phyloP scores from a whole-genome alignment of 768 basidiomycete genomes.

The Leccinum truebloodii region DNA sequence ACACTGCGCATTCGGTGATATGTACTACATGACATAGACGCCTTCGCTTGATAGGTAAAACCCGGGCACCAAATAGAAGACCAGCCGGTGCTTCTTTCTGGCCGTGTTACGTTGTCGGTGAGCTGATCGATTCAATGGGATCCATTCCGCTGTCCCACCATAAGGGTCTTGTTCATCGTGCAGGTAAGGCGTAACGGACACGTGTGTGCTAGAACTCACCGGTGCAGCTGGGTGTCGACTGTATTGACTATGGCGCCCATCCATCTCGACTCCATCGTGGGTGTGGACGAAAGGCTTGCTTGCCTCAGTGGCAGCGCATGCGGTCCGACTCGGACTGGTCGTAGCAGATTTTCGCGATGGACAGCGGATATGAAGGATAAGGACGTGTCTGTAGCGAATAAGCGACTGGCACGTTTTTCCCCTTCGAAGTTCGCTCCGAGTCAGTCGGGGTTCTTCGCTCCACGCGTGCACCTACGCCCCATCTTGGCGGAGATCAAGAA shows the following conservation, averaged over 20 bases:
- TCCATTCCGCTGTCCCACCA: no score
- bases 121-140: neutral
- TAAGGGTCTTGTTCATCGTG: neutral
- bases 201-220: neutral
- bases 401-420: neutral
- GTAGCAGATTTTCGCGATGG: neutral
- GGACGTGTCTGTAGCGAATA: neutral
- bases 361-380: no score
- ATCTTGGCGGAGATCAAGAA: neutral
- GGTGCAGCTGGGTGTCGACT: neutral
- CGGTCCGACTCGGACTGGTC: neutral
- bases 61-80: neutral
- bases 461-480: neutral
- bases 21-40: neutral
- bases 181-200: neutral
- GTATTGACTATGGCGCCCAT: neutral
- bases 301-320: neutral
- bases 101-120: neutral
- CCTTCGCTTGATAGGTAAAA: neutral
- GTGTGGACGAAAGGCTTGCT: neutral
- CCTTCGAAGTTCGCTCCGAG: neutral
- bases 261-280: neutral
- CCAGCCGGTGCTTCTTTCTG: neutral
- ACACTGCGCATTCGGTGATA: neutral
- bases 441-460: neutral